Base-by-base conservation (phyloP, 2,329 filamentous ascomycete genomes). In the Boeremia exigua region DNA sequence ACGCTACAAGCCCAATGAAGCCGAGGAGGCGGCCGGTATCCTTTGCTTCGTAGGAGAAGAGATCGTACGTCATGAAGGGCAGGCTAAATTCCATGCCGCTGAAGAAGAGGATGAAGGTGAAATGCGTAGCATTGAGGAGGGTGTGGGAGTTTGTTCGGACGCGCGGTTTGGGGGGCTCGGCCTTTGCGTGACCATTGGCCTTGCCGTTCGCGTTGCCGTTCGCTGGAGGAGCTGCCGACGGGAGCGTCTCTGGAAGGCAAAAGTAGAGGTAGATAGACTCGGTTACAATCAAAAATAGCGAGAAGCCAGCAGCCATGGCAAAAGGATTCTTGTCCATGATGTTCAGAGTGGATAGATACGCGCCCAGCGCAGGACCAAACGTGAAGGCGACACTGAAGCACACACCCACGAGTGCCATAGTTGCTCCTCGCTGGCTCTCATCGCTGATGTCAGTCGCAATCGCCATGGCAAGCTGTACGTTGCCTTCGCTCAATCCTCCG, bases 331-430 rank as follows among this genome's bases (percentile, higher is more conserved):
- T 89, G 3, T 88, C 86, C 23, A 98, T 88, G 5, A 86, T 86
- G 12, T 86, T 86, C 59, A 96, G 86, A 47, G 85, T 88, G 61
- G 91, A 89, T 19, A 99, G 81, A 73, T 87, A 94, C 2, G 95
- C 95, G 56, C 95, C 95, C 7, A 99, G 83, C 9, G 92, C 92
- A 0, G 95, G 95, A 0, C 95, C 95, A 73, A 97, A 96, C 0
- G 95, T 99, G 74, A 99, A 99, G 15, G 95, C 95, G 65, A 99
- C 88, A 59, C 91, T 96, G 79, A 99, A 99, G 79, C 95, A 98
- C 12, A 90, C 93, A 56, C 95, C 95, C 27, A 99, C 94, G 50
- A 99, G 82, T 7, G 95, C 95, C 92, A 99, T 97, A 37, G 95
- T 97, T 17, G 91, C 87, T 19, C 94, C 92, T 27, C 95, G 86